Evolutionary conservation across 768 basidiomycete genomes (phyloP).

Genomic region (Wakefieldia striispora): DNA sequence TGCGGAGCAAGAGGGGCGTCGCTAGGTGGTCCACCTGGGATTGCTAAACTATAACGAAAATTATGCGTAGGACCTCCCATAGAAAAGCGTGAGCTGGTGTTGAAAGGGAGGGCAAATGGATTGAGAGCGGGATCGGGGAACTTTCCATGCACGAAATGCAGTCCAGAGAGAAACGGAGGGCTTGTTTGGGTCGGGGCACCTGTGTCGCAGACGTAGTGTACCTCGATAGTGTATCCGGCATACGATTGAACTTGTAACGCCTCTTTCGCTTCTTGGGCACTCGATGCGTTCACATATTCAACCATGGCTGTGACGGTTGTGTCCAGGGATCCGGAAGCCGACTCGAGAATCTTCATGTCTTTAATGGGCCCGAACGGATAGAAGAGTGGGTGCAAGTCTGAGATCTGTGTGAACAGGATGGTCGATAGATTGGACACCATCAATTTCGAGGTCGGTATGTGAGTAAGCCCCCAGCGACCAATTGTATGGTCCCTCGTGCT

Average conservation of each 20-base stretch:
- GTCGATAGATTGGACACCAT: constrained; percentile 66
- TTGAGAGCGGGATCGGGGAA: constrained; percentile 27
- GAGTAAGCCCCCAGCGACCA: constrained; percentile 34
- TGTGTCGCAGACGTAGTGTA: constrained; percentile 34
- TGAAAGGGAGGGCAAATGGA: constrained; percentile 33
- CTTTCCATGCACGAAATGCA: constrained; percentile 13
- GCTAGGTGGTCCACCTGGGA: constrained; percentile 18
- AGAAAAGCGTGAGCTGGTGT: constrained; percentile 13
- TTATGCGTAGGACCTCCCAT: constrained; percentile 5
- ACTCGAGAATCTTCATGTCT: constrained; percentile 51
- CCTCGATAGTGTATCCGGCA: constrained; percentile 42
- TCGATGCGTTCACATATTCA: constrained; percentile 53
- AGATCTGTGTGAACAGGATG: constrained; percentile 61
- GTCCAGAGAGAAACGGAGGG: constrained; percentile 10
- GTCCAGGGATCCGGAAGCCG: constrained; percentile 31
- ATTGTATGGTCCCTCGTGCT: constrained; percentile 32
- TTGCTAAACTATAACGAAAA: constrained; percentile 1
- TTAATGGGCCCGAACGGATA: constrained; percentile 70
- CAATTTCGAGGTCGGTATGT: constrained; percentile 47
- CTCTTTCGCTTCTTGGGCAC: constrained; percentile 65
- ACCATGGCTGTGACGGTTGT: constrained; percentile 56
- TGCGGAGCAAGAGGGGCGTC: constrained; percentile 27
- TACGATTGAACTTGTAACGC: constrained; percentile 63
- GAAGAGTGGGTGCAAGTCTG: constrained; percentile 71
- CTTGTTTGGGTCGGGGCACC: constrained; percentile 2